These are phyloP conservation scores for Aureobasidium sp. DNA, from an alignment of 2,329 filamentous ascomycete genomes.

Conservation along the genomic window DNA sequence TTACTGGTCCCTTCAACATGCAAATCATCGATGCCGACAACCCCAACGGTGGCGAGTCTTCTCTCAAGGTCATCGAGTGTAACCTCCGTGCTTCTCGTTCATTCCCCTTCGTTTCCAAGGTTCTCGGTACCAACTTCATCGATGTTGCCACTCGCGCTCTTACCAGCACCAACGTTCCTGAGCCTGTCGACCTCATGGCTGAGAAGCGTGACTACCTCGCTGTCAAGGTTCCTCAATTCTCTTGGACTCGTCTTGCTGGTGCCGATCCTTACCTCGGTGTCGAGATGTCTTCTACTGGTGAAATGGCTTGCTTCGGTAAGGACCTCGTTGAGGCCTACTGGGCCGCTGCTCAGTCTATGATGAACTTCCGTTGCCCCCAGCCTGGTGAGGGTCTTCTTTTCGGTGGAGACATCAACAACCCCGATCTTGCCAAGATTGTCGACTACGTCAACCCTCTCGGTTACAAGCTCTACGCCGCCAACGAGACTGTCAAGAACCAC, in stretches of 20 bases:
- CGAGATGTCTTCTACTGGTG: conserved; percentile 93
- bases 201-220: conserved; percentile 85
- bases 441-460: conserved; percentile 81
- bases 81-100: conserved; percentile 95
- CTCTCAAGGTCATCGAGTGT: conserved; percentile 95
- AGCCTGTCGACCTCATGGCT: conserved; percentile 80
- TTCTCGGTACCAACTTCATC: conserved; percentile 93
- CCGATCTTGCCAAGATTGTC: conserved; percentile 67
- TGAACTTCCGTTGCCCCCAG: conserved; percentile 98
- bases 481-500: conserved; percentile 70
- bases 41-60: conserved; percentile 63
- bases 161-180: conserved; percentile 74
- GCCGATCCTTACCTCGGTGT: conserved; percentile 97
- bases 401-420: conserved; percentile 69
- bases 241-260: conserved; percentile 94
- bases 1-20: conserved; percentile 99
- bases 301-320: conserved; percentile 98
- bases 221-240: conserved; percentile 98
- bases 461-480: conserved; percentile 90
- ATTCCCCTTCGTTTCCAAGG: conserved; percentile 97
- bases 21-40: conserved; percentile 93
- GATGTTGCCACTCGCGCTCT: conserved; percentile 91
- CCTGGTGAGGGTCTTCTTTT: conserved; percentile 93
- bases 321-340: conserved; percentile 95
- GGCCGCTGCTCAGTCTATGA: conserved; percentile 89